These are phyloP conservation scores for Elsinoe fawcettii DNA, from an alignment of 2,329 filamentous ascomycete species.

Conservation along the genomic window DNA sequence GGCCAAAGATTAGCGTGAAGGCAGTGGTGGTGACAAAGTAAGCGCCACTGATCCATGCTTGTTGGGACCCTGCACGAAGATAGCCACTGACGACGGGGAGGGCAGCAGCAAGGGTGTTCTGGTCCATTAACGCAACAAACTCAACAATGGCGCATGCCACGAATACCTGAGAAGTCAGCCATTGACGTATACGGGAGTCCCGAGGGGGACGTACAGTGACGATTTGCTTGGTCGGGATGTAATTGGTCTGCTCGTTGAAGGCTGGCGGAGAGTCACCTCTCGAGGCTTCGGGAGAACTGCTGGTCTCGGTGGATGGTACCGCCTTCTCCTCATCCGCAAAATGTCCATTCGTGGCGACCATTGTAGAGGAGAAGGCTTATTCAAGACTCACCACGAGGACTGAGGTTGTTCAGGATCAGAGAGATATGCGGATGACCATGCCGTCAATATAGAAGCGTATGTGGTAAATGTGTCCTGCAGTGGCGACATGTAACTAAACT, in stretches of 20 bases:
- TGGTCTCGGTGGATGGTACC: background rate
- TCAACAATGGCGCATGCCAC: slow-evolving; percentile 50
- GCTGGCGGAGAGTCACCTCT: slow-evolving; percentile 21
- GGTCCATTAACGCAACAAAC: slow-evolving; percentile 49
- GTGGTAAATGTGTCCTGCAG: background rate
- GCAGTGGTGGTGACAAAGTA: slow-evolving; percentile 46
- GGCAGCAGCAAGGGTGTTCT: slow-evolving; percentile 50
- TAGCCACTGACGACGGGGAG: slow-evolving; percentile 48
- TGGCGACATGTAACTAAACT: background rate
- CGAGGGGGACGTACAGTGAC: slow-evolving; percentile 37
- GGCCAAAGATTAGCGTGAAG: slow-evolving; percentile 41
- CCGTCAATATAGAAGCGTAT: background rate
- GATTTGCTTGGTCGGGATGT: slow-evolving; percentile 45
- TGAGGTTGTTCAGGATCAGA: background rate
- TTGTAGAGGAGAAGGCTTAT: background rate
- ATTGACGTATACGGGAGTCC: background rate
- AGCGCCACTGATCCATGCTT: slow-evolving; percentile 49
- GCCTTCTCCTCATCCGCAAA: background rate
- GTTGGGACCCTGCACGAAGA: slow-evolving; percentile 42
- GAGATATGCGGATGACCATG: background rate
- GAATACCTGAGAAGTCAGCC: slow-evolving; percentile 41
- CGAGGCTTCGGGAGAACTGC: background rate
- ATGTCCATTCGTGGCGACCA: background rate
- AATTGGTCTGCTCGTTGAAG: slow-evolving; percentile 52
- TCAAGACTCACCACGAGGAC: background rate